These are phyloP conservation scores for Pythium sp. DNA, from an alignment of 352 stramenopile genomes.

Conservation along the genomic window DNA sequence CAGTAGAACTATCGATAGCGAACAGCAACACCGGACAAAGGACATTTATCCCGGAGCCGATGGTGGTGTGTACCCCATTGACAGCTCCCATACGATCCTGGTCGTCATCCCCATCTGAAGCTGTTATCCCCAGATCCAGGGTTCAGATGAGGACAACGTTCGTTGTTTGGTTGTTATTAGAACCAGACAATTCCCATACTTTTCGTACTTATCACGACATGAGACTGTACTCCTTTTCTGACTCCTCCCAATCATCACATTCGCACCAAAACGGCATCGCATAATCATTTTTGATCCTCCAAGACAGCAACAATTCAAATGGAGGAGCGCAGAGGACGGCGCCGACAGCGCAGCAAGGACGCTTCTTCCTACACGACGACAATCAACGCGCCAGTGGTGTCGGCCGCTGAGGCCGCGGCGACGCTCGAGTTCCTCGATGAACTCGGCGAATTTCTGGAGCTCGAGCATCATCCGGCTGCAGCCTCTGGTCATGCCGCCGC, in stretches of 20 bases:
- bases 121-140: too few species aligned
- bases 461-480: not conserved
- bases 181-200: not conserved
- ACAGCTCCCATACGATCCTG: not conserved
- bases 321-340: not conserved
- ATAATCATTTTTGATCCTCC: not conserved
- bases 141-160: not conserved
- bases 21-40: not conserved
- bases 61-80: not conserved
- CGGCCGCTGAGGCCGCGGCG: not conserved
- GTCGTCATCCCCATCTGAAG: not conserved
- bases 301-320: not conserved
- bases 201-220: not conserved
- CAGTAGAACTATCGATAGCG: not conserved
- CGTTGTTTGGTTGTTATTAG: not conserved
- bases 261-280: not conserved
- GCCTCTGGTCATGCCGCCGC: not conserved
- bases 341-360: not conserved
- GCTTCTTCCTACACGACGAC: not conserved
- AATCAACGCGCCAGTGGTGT: not conserved
- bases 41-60: not conserved
- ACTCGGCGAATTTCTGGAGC: slow-evolving; percentile 2
- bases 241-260: not conserved
- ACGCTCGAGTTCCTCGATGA: slow-evolving; percentile 4
- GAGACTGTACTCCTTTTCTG: not conserved